phyloP scores from a whole-genome alignment of 257 asterid genomes.

The Lantana camara region DNA sequence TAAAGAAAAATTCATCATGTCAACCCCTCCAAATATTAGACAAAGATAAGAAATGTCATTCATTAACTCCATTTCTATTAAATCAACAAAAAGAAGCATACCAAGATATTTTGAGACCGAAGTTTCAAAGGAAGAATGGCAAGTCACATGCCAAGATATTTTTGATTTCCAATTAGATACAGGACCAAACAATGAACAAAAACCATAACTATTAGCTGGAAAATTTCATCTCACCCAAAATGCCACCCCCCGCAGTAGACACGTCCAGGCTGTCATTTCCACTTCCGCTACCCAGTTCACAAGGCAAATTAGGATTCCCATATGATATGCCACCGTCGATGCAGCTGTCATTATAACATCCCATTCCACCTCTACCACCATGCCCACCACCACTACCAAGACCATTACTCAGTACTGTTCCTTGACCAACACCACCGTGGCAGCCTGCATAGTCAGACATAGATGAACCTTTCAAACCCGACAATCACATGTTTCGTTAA shows the following conservation, averaged over 20 bases:
- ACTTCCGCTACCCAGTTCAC: slow-evolving; percentile 99
- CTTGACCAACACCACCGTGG: slow-evolving; percentile 87
- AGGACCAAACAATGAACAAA: slow-evolving; percentile 14
- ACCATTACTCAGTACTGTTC: slow-evolving; percentile 59
- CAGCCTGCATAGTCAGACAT: slow-evolving; percentile 62
- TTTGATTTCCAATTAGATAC: slow-evolving; percentile 1
- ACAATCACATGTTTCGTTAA: slow-evolving; percentile 1
- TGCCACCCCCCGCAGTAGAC: slow-evolving; percentile 92
- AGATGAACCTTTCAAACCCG: neutral
- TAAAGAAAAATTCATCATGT: neutral
- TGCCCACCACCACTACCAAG: slow-evolving; percentile 97
- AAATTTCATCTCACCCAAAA: slow-evolving; percentile 64
- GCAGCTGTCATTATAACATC: slow-evolving; percentile 73
- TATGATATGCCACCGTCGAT: slow-evolving; percentile 80
- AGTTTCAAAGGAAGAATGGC: slow-evolving; percentile 9
- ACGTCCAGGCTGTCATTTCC: slow-evolving; percentile 82
- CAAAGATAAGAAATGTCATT: slow-evolving; percentile 15
- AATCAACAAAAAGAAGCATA: slow-evolving; percentile 11
- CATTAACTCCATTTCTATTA: slow-evolving; percentile 2
- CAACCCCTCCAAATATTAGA: slow-evolving; percentile 4
- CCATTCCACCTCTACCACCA: slow-evolving; percentile 96
- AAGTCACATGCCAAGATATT: slow-evolving; percentile 3
- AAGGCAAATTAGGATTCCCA: slow-evolving; percentile 82
- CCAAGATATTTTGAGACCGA: neutral
- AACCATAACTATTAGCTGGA: slow-evolving; percentile 23